These are phyloP conservation scores for Neonectria hederae DNA, from an alignment of 2,329 filamentous ascomycete species.

Conservation along the genomic window DNA sequence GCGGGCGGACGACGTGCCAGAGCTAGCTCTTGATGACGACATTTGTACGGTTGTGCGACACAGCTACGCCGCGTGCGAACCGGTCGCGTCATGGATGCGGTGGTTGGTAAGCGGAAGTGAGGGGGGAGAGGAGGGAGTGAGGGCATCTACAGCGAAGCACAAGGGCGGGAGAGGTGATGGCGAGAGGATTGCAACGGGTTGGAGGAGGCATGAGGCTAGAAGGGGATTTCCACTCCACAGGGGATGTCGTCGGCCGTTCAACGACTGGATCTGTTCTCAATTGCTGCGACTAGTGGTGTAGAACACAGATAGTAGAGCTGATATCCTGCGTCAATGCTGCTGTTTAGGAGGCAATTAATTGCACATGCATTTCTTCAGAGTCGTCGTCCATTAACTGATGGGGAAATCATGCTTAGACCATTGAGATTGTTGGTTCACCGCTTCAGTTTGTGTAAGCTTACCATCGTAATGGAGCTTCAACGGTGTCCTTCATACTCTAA, in stretches of 20 bases:
- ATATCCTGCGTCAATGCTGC: too few relatives aligned
- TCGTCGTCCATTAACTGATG: too few relatives aligned
- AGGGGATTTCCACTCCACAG: neutral
- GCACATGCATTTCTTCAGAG: too few relatives aligned
- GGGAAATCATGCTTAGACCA: too few relatives aligned
- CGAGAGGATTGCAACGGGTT: too few relatives aligned
- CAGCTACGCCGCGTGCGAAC: neutral
- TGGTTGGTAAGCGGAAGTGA: neutral
- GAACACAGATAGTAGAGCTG: neutral
- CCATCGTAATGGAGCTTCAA: too few relatives aligned
- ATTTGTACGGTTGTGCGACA: neutral
- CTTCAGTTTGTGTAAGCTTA: too few relatives aligned
- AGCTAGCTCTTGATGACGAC: slow-evolving; percentile 1
- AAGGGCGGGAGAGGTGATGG: too few relatives aligned
- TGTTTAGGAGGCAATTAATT: too few relatives aligned
- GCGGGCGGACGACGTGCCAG: neutral
- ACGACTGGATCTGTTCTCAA: neutral
- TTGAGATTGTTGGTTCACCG: too few relatives aligned
- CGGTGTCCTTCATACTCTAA: too few relatives aligned
- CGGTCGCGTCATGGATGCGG: neutral
- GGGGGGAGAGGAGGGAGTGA: neutral
- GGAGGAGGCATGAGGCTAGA: too few relatives aligned
- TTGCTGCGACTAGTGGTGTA: neutral
- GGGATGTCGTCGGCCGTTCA: neutral
- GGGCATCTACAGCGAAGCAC: neutral